Evolutionary conservation across 2,329 filamentous ascomycete species (phyloP), one percentile per base, ranked within the genome.

Genomic region (Pseudodiploospora longispora): DNA sequence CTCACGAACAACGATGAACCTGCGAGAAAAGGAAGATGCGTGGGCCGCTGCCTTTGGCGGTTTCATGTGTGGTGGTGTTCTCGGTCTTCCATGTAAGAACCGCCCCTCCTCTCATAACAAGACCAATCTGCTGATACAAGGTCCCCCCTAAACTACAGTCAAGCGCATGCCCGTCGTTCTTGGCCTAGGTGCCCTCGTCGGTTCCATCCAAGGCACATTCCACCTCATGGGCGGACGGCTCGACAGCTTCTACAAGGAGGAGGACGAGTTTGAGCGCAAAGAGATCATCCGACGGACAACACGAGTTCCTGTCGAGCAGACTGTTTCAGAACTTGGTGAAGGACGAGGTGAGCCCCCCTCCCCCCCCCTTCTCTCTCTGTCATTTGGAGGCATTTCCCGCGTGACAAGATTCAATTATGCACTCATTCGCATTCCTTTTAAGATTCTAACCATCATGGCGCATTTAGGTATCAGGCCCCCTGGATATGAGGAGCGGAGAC

Each of bases 401-500:
- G 19, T 3, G 19, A 19, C 19, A 19, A 19, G 19, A 19, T 19
- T 19, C 28, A 6, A n/a, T 8, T 43, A 30, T 42, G 42, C 42
- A 48, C 49, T 40, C 44, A 46, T 36, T 45, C 40, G 37, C 31
- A 7, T 6, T 4, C 27, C 27, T 5, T 36, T 42, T 43, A 19
- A 19, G 19, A 19, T 53, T 37, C 36, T 30, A 42, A 6, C 19
- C 19, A 19, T 19, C 19, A 19, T 19, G 19, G 19, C 19, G 19
- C 19, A 19, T 19, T 19, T 55, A 95, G 89, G 85, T 44, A 87
- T 95, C 56, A 76, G 83, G 55, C 85, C 78, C 35, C 82, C 85
- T 10, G 87, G 87, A 41, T 95, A 93, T 61, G 84, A 87, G 55
- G 87, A 95, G 72, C 76, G 90, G 65, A 82, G 90, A 64, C 79